A percentile compares a stretch with the other conserved stretches of the same genome.
These are phyloP conservation scores for Puccinia brachypodii DNA, from an alignment of 1,284 basidiomycete genomes.

Conservation along the genomic window DNA sequence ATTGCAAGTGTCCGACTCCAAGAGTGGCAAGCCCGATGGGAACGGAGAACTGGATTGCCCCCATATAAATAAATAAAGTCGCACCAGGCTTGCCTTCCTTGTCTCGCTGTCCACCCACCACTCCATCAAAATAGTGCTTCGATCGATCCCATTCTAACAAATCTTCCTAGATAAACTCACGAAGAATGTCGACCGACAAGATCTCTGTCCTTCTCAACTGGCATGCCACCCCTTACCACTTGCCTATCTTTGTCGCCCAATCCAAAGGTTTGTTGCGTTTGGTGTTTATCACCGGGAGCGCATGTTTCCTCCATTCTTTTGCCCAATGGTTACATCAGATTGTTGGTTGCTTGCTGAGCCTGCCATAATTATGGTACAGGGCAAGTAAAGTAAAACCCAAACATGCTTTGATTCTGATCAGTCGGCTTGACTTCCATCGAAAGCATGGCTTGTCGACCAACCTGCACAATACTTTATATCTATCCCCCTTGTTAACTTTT, in stretches of 20 bases:
- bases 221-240: constrained; percentile 58
- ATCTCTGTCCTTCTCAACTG: constrained; percentile 49
- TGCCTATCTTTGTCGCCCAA: constrained; percentile 58
- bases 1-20: constrained; percentile 18
- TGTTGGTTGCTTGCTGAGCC: neutral
- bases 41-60: constrained; percentile 3
- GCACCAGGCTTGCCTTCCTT: neutral
- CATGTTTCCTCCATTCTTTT: neutral
- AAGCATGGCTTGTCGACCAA: no score
- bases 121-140: neutral
- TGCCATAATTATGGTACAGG: neutral
- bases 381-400: constrained; percentile 46
- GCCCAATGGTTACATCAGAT: neutral
- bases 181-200: constrained; percentile 45
- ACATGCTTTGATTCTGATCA: neutral
- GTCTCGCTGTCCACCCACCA: neutral
- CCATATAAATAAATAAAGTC: neutral
- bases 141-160: neutral
- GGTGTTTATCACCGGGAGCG: neutral
- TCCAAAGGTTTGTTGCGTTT: constrained; percentile 51
- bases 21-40: constrained; percentile 12
- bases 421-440: neutral
- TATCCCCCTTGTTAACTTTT: no score
- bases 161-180: neutral
- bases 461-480: no score